Evolutionary conservation across 1,139 yeast species (phyloP).

Genomic region (Kurtzmaniella quercitrusa): DNA sequence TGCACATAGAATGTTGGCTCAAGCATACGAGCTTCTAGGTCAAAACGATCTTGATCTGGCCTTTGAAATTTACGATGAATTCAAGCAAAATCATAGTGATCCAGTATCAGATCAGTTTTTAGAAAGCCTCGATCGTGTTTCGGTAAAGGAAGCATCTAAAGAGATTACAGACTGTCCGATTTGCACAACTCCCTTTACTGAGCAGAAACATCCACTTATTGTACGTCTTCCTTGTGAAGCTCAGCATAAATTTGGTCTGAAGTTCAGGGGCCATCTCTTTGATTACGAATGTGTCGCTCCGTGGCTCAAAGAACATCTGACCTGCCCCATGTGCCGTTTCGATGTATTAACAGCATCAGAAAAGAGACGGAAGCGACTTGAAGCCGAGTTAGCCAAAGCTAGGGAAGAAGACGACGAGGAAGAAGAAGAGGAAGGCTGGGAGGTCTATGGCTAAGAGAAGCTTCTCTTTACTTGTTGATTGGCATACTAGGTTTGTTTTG

Average conservation of each 20-base stretch:
- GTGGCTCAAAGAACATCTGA: constrained; percentile 75
- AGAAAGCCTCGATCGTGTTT: constrained; percentile 73
- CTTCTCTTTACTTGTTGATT: background rate
- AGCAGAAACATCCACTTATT: constrained; percentile 75
- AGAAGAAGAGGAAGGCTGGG: constrained; percentile 56
- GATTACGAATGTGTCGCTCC: constrained; percentile 90
- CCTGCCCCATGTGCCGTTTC: constrained; percentile 86
- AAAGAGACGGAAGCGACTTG: constrained; percentile 41
- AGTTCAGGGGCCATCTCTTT: constrained; percentile 55
- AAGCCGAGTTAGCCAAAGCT: constrained; percentile 32
- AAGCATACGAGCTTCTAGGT: constrained; percentile 28
- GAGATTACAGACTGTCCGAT: constrained; percentile 73
- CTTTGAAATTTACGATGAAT: constrained; percentile 21
- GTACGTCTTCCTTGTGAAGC: constrained; percentile 74
- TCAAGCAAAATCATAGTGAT: constrained; percentile 16
- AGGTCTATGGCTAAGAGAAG: constrained; percentile 62
- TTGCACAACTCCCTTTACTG: constrained; percentile 69
- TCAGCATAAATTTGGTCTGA: constrained; percentile 17
- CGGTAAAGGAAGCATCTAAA: constrained; percentile 41
- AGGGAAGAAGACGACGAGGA: constrained; percentile 66
- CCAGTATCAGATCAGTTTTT: constrained; percentile 72
- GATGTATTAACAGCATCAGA: constrained; percentile 48
- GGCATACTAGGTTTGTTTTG: no score
- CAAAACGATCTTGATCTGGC: constrained; percentile 32
- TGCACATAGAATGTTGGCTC: constrained; percentile 22